Evolutionary conservation across 2,329 filamentous ascomycete species (phyloP).

Genomic region (Metarhizium robertsii): DNA sequence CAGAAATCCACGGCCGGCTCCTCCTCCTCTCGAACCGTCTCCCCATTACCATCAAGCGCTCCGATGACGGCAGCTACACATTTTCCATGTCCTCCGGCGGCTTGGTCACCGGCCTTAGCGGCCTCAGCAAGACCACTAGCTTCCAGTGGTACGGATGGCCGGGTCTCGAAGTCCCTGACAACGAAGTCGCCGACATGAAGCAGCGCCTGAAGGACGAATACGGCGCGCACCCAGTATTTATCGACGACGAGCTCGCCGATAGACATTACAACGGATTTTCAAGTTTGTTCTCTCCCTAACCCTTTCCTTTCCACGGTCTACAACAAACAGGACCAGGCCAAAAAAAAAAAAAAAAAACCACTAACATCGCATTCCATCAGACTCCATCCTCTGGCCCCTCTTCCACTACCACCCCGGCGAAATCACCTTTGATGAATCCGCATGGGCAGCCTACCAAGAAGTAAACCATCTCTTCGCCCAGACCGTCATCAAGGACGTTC

Average conservation of each 20-base stretch:
- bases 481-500: constrained; percentile 74
- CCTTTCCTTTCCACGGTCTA: not conserved
- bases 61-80: constrained; percentile 81
- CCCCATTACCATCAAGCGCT: constrained; percentile 92
- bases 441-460: constrained; percentile 87
- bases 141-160: constrained; percentile 99
- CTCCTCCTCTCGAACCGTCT: constrained; percentile 90
- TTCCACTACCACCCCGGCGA: constrained; percentile 99
- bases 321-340: no score
- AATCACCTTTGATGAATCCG: constrained; percentile 93
- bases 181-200: constrained; percentile 66
- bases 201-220: constrained; percentile 78
- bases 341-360: no score
- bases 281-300: constrained; percentile 46
- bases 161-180: constrained; percentile 80
- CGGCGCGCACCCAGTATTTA: constrained; percentile 82
- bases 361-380: constrained; percentile 29
- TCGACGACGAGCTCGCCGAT: constrained; percentile 88
- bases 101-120: constrained; percentile 86
- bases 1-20: constrained; percentile 41
- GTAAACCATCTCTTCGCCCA: constrained; percentile 90
- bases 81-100: constrained; percentile 97
- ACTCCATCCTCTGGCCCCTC: constrained; percentile 96
- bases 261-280: constrained; percentile 97
- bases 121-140: constrained; percentile 81